These are phyloP conservation scores for Fusarium verrucosum DNA, from an alignment of 2,329 filamentous ascomycete genomes.

Conservation along the genomic window DNA sequence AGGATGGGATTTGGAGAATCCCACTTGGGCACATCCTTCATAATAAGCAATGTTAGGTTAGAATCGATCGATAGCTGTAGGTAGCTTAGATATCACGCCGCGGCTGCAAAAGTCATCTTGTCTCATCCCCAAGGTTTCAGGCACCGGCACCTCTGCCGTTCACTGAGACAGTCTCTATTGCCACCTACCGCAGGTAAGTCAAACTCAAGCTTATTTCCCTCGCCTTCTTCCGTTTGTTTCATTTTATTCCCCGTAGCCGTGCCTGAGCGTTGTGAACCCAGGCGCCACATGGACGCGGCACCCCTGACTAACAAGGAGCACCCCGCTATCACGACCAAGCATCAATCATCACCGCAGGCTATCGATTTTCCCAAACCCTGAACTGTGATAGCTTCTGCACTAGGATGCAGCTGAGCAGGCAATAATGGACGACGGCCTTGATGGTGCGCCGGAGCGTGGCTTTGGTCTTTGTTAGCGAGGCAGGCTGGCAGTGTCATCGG, in stretches of 20 bases:
- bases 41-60: not conserved
- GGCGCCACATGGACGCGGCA: not conserved
- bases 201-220: not conserved
- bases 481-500: not conserved
- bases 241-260: slow-evolving; percentile 18
- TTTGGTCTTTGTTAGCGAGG: not conserved
- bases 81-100: too few relatives aligned
- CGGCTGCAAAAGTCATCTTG: not conserved
- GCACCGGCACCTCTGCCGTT: not conserved
- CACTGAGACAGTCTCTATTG: not conserved
- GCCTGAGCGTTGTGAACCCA: slow-evolving; percentile 1
- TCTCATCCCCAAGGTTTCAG: not conserved
- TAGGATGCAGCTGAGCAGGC: not conserved
- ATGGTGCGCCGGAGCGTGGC: not conserved
- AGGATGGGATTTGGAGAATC: not conserved
- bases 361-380: slow-evolving; percentile 28
- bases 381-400: slow-evolving; percentile 24
- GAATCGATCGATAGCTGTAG: too few relatives aligned
- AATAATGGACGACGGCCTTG: not conserved
- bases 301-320: slow-evolving; percentile 8
- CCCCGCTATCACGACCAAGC: not conserved
- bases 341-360: slow-evolving; percentile 23
- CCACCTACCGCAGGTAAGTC: too few relatives aligned
- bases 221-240: slow-evolving; percentile 7
- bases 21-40: not conserved